Conservation (phyloP, 441 rosid genomes). For the Flueggea neowawraea region DNA sequence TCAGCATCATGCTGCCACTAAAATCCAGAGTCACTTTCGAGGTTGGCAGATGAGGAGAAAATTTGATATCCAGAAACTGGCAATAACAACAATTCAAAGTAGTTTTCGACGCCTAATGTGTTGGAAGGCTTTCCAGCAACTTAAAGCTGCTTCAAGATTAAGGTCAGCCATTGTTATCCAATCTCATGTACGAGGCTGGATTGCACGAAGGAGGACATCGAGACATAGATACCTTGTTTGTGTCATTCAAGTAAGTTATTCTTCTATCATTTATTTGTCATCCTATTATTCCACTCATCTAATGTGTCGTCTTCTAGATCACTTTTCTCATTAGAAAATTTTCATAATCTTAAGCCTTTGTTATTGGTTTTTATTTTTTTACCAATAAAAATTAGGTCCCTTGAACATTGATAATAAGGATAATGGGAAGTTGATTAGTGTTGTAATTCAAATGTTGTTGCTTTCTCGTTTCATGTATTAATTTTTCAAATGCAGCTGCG, state of each 20-base stretch:
- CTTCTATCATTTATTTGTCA: neutral
- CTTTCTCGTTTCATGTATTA: no score
- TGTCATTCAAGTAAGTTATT: constrained; percentile 57
- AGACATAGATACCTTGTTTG: constrained; percentile 25
- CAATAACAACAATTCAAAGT: constrained; percentile 41
- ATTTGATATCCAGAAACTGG: constrained; percentile 33
- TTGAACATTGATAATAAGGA: no score
- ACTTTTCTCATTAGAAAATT: no score
- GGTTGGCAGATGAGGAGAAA: constrained; percentile 6
- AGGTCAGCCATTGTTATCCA: constrained; percentile 57
- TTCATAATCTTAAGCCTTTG: no score
- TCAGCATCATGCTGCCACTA: constrained; percentile 45
- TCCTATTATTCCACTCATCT: neutral
- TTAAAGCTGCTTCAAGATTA: constrained; percentile 23
- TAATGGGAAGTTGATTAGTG: no score
- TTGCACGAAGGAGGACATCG: constrained; percentile 29
- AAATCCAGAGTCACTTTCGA: constrained; percentile 37
- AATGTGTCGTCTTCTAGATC: no score
- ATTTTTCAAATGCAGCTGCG: no score
- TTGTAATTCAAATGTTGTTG: no score
- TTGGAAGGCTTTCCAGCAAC: constrained; percentile 26
- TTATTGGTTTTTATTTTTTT: no score
- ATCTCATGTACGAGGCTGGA: constrained; percentile 60
- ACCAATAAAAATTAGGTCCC: no score
- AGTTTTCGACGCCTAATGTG: constrained; percentile 29